These are phyloP conservation scores for Plasmodium gonderi DNA, from an alignment of 169 alveolate species.

Conservation along the genomic window DNA sequence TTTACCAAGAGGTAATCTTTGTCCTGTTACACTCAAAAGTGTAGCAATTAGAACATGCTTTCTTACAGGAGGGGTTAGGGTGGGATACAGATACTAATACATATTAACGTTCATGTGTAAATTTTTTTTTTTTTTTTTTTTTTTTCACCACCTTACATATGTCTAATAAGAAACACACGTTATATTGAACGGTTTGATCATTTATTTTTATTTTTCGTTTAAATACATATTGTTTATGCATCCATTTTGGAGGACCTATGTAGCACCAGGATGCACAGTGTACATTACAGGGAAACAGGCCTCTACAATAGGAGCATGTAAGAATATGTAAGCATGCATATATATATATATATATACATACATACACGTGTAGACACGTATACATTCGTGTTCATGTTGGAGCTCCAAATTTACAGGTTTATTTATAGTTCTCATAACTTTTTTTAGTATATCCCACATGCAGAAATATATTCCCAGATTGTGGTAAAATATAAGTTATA, in stretches of 20 bases:
- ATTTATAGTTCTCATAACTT: too few relatives aligned
- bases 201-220: too few relatives aligned
- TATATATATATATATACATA: background rate
- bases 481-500: too few relatives aligned
- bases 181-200: too few relatives aligned
- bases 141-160: background rate
- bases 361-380: too few relatives aligned
- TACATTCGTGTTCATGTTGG: too few relatives aligned
- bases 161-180: background rate
- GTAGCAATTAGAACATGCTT: background rate
- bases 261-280: slow-evolving; percentile 41
- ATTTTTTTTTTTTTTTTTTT: background rate
- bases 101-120: background rate
- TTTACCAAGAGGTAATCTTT: background rate
- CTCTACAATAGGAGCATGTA: background rate
- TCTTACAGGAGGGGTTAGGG: too few relatives aligned
- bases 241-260: background rate
- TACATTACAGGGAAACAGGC: background rate
- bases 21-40: background rate
- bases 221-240: too few relatives aligned
- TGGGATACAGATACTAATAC: background rate
- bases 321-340: background rate
- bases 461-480: too few relatives aligned
- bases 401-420: too few relatives aligned
- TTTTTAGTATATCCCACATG: too few relatives aligned